These are phyloP conservation scores for Ogataea neopini DNA, from an alignment of 805 yeast genomes.

Conservation along the genomic window DNA sequence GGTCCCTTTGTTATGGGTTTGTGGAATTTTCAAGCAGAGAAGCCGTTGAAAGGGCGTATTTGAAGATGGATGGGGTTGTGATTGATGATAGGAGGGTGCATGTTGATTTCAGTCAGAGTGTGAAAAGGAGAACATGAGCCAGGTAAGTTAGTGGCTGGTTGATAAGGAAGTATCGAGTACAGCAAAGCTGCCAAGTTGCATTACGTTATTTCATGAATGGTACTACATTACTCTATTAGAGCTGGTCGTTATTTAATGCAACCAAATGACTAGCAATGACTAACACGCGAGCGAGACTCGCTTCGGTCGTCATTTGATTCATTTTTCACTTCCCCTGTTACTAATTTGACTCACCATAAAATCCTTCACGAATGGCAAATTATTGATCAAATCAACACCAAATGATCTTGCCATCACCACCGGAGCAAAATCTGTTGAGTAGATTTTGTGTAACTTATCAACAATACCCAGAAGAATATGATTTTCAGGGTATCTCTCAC, in stretches of 20 bases:
- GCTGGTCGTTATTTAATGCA: too few species aligned
- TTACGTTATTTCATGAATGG: too few species aligned
- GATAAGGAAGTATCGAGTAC: background rate
- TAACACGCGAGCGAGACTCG: background rate
- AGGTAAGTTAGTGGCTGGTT: too few species aligned
- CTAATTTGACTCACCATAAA: slow-evolving; percentile 57
- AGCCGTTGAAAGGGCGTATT: slow-evolving; percentile 62
- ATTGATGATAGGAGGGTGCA: slow-evolving; percentile 65
- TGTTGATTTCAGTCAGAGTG: slow-evolving; percentile 69
- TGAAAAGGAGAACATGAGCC: slow-evolving; percentile 15
- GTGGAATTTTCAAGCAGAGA: slow-evolving; percentile 51
- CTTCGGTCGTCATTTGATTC: background rate
- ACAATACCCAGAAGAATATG: slow-evolving; percentile 83
- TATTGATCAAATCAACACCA: slow-evolving; percentile 73
- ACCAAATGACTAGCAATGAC: background rate
- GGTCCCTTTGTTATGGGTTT: slow-evolving; percentile 62
- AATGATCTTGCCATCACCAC: slow-evolving; percentile 71
- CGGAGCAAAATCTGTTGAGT: slow-evolving; percentile 71
- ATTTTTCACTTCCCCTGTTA: slow-evolving; percentile 16
- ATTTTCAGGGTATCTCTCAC: slow-evolving; percentile 77
- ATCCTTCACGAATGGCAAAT: slow-evolving; percentile 64
- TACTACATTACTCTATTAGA: too few species aligned
- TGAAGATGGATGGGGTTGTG: slow-evolving; percentile 59
- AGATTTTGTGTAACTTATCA: slow-evolving; percentile 88
- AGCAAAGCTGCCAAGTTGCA: background rate